Evolutionary conservation across 768 basidiomycete species (phyloP).

Genomic region (Termitomyces sp.): DNA sequence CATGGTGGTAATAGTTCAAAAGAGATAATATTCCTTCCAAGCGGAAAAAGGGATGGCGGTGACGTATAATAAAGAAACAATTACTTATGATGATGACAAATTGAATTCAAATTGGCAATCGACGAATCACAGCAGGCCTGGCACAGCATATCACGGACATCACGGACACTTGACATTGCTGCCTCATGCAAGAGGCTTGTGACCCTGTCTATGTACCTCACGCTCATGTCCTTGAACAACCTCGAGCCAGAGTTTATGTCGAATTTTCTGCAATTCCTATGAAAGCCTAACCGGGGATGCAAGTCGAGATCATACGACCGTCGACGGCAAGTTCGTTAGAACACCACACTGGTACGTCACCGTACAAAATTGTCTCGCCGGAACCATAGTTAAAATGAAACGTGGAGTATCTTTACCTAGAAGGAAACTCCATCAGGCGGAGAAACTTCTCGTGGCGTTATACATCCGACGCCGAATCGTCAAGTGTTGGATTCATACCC

Average conservation of each 20-base stretch:
- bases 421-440: too few relatives aligned
- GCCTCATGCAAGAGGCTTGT: too few relatives aligned
- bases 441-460: too few relatives aligned
- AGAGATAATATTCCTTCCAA: not conserved
- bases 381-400: too few relatives aligned
- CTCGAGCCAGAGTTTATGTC: not conserved
- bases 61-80: not conserved
- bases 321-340: not conserved
- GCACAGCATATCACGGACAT: not conserved
- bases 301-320: too few relatives aligned
- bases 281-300: not conserved
- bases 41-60: too few relatives aligned
- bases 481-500: too few relatives aligned
- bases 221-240: not conserved
- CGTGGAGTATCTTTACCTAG: too few relatives aligned
- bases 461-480: too few relatives aligned
- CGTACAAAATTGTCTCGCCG: not conserved
- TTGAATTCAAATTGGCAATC: not conserved
- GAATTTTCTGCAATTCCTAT: not conserved
- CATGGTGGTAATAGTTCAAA: conserved; percentile 19
- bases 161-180: too few relatives aligned
- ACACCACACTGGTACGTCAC: too few relatives aligned
- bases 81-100: not conserved
- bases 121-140: not conserved
- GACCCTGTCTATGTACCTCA: too few relatives aligned